Base-by-base conservation (phyloP, 2,329 filamentous ascomycete genomes). In the Aspergillus hortae region DNA sequence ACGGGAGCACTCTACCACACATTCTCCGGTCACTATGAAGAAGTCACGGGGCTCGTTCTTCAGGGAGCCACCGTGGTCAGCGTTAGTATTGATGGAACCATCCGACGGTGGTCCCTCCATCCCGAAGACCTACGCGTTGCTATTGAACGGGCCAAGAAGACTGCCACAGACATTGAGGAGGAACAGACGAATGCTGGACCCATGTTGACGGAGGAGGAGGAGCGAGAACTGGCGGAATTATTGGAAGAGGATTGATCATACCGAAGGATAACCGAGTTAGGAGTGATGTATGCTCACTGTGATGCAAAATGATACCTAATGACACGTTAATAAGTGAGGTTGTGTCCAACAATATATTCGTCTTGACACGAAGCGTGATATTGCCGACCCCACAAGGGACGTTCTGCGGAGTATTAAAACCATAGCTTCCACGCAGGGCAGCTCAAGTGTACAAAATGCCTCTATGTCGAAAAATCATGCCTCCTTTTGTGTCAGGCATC, bases 151-250 rank as follows among this genome's bases (percentile, higher is more conserved):
- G 74, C 68, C 2, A 64, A 66, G 54, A 68, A 70, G 40, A 62
- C 74, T 25, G 69, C 76, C 51, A 70, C 75, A 42, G 74, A 75
- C 51, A 70, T 77, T 47, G 72, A 76, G 42, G 77, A 77, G 46
- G 66, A 75, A 47, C 71, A 74, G 48, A 70, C 76, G 27, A 70
- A 75, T 52, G 56, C 74, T 48, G 80, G 80, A 49, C 75, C 77
- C 5, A 68, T 75, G 65, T 75, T 96, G 71, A 96, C 91, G 4
- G 87, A 84, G 11, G 92, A 97, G 61, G 94, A 99, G 69, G 92
- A 97, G 71, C 87, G 88, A 4, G 94, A 97, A 70, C 77, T 99
- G 58, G 92, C 90, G 12, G 94, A 92, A 58, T 74, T 99, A 67
- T 89, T 99, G 89, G 90, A 86, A 51, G 86, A 90, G 56, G 79